Conservation (phyloP, 495 filamentous ascomycete species). For the Terfezia claveryi region DNA sequence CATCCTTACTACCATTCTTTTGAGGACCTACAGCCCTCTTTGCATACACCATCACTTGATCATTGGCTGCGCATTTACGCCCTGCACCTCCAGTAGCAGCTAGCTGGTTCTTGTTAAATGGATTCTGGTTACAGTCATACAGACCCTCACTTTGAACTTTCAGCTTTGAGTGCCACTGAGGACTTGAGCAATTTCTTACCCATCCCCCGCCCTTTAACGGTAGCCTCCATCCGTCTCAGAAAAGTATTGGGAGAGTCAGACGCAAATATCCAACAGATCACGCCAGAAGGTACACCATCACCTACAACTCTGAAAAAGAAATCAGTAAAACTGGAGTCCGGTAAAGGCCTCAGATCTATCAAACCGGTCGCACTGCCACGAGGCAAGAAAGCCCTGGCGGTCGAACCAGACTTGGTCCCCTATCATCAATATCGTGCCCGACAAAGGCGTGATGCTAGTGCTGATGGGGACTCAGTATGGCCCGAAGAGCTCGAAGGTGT, state of each 20-base stretch:
- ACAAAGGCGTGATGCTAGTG: conserved; percentile 14
- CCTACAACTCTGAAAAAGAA: conserved; percentile 2
- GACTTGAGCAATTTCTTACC: neutral
- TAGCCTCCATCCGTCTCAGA: neutral
- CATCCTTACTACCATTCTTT: conserved; percentile 1
- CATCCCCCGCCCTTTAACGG: neutral
- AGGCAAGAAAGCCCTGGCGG: conserved; percentile 6
- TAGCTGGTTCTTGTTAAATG: neutral
- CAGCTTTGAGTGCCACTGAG: neutral
- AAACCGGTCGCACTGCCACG: conserved; percentile 7
- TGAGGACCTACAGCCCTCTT: neutral
- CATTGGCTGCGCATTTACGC: neutral
- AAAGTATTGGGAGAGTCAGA: neutral
- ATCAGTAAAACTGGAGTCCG: conserved; percentile 10
- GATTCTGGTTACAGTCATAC: conserved; percentile 4
- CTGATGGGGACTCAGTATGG: conserved; percentile 34
- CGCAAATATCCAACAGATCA: neutral
- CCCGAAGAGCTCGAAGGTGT: conserved; percentile 63
- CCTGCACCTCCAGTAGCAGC: neutral
- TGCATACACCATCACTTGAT: neutral
- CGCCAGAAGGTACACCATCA: neutral
- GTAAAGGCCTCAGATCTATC: conserved; percentile 6
- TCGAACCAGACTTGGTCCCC: conserved; percentile 14
- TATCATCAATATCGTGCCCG: conserved; percentile 18
- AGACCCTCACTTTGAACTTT: conserved; percentile 4